A percentile compares a stretch with the other conserved stretches of the same genome.
These are phyloP conservation scores for Tilletia walkeri DNA, from an alignment of 1,284 basidiomycete genomes.

Conservation along the genomic window DNA sequence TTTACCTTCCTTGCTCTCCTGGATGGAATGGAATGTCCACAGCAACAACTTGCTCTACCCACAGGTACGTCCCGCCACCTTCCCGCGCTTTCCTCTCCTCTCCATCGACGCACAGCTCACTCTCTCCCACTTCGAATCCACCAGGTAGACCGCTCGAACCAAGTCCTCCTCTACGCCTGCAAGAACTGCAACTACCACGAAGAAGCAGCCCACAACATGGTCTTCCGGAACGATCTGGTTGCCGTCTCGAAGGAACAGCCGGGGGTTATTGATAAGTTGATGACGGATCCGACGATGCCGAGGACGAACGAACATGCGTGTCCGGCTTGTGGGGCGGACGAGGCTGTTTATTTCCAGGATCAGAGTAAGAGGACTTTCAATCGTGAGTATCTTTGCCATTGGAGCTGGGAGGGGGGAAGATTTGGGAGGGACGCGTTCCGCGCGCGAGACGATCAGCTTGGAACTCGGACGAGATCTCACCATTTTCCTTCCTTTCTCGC, in stretches of 20 bases:
- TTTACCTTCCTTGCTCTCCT: too few relatives aligned
- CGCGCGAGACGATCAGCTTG: too few relatives aligned
- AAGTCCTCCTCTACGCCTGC: slow-evolving; percentile 87
- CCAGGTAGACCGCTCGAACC: slow-evolving; percentile 69
- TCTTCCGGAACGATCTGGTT: slow-evolving; percentile 89
- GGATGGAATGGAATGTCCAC: neutral
- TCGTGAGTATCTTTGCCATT: slow-evolving; percentile 19
- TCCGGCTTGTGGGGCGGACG: slow-evolving; percentile 45
- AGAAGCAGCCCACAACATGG: slow-evolving; percentile 78
- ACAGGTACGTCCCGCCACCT: slow-evolving; percentile 52
- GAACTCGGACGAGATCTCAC: too few relatives aligned
- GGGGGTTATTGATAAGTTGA: slow-evolving; percentile 84
- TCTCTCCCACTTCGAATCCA: neutral
- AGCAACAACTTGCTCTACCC: slow-evolving; percentile 90
- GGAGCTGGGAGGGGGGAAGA: too few relatives aligned
- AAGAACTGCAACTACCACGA: slow-evolving; percentile 88
- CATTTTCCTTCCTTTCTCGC: too few relatives aligned
- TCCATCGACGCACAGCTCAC: neutral
- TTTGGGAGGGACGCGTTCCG: too few relatives aligned
- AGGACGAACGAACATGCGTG: slow-evolving; percentile 48
- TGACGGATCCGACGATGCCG: slow-evolving; percentile 79
- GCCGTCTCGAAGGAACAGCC: slow-evolving; percentile 90
- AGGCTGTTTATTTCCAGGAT: slow-evolving; percentile 53
- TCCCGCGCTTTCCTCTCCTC: neutral
- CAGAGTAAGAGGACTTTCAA: slow-evolving; percentile 52